These are phyloP conservation scores for Parastagonospora avenae DNA, from an alignment of 2,329 filamentous ascomycete species.

Conservation along the genomic window DNA sequence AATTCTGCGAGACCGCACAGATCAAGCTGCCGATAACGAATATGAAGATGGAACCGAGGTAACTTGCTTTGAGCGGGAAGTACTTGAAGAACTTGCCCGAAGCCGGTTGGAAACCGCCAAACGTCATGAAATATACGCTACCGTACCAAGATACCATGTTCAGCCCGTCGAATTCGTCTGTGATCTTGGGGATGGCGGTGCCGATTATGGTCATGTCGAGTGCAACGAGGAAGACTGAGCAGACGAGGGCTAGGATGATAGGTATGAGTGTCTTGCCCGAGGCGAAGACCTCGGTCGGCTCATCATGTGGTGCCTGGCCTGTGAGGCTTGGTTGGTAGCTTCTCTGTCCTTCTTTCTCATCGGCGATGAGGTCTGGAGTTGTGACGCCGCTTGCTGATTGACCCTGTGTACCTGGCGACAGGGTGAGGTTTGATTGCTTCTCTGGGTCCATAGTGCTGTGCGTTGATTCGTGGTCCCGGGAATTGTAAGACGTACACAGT, in stretches of 20 bases:
- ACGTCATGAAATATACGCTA: slow-evolving; percentile 51
- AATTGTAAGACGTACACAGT: not conserved
- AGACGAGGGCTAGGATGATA: not conserved
- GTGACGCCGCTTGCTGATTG: not conserved
- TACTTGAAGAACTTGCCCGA: slow-evolving; percentile 56
- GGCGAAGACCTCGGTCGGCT: not conserved
- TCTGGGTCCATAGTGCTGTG: not conserved
- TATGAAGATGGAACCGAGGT: slow-evolving; percentile 44
- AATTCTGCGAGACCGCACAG: slow-evolving; percentile 51
- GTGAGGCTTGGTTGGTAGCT: not conserved
- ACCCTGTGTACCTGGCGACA: not conserved
- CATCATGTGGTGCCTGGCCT: not conserved
- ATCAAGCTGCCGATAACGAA: slow-evolving; percentile 63
- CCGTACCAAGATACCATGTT: slow-evolving; percentile 33
- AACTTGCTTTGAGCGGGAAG: slow-evolving; percentile 47
- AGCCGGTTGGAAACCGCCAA: slow-evolving; percentile 51
- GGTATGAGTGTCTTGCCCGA: not conserved
- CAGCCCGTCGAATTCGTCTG: slow-evolving; percentile 30
- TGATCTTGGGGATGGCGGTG: slow-evolving; percentile 37
- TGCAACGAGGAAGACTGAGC: not conserved
- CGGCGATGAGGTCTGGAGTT: not conserved
- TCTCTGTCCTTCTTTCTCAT: not conserved
- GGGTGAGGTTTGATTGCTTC: not conserved
- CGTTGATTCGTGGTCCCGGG: not conserved
- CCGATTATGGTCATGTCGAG: slow-evolving; percentile 27